Evolutionary conservation across 257 asterid genomes (phyloP).

Genomic region (Przewalskia tangutica): DNA sequence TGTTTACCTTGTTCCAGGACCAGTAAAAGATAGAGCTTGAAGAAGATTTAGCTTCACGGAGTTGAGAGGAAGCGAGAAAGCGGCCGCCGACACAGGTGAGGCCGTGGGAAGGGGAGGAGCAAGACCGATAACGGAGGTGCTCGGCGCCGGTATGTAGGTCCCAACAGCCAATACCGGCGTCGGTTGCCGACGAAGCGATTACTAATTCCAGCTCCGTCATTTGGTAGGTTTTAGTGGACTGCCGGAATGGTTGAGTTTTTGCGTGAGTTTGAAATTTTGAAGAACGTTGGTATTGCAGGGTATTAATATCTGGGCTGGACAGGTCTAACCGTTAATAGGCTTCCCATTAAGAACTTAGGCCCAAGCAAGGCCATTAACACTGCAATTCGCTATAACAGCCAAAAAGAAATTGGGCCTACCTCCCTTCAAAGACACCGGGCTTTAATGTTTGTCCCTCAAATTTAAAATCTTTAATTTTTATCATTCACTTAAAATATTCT

Average conservation of each 20-base stretch:
- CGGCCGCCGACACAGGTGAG: conserved; percentile 60
- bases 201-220: conserved; percentile 53
- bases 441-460: no score
- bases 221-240: background rate
- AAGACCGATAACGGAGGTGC: conserved; percentile 47
- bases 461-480: no score
- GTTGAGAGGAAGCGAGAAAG: conserved; percentile 77
- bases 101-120: conserved; percentile 79
- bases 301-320: background rate
- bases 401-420: no score
- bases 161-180: conserved; percentile 88
- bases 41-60: conserved; percentile 53
- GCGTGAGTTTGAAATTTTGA: conserved; percentile 2
- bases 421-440: no score
- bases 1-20: conserved; percentile 78
- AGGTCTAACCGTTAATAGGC: background rate
- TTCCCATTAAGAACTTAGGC: background rate
- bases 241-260: background rate
- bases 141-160: conserved; percentile 74
- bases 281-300: background rate
- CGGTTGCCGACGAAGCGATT: conserved; percentile 77
- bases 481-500: no score
- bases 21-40: conserved; percentile 68
- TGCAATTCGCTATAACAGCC: no score
- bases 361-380: background rate